Evolutionary conservation across 352 stramenopile genomes (phyloP), one percentile per base, ranked within the genome.

Genomic region (Pythium periplocum): DNA sequence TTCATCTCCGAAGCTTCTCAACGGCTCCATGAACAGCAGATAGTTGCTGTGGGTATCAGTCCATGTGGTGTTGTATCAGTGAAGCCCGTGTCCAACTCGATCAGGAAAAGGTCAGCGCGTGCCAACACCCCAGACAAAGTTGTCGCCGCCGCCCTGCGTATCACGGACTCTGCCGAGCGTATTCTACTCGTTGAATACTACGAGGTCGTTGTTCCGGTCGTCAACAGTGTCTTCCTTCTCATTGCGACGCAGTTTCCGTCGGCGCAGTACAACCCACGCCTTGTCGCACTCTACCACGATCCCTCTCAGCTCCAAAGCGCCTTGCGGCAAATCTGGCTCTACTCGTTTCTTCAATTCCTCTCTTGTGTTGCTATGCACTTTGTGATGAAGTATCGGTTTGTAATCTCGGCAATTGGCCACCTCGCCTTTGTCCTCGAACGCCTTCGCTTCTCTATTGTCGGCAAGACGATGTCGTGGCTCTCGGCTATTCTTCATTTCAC

Each of bases 311-410:
- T 53, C 32, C 8, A 7, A 12, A 5, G 5, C 11, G 35, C 4
- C 6, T 26, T 53, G 10, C 36, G 33, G 4, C 17, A 32, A 12
- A 8, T 53, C 12, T 5, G 26, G 10, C 6, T 53, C 12, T 53
- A 53, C 26, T 41, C 48, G 8, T 41, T 41, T 6, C 48, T 44
- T 8, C 3, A 53, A 35, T 31, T 31, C 4, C 7, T 53, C 34
- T 44, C 9, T 41, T 6, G 41, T 8, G 32, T 53, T 6, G 34
- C 34, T 8, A 63, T 63, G 56, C 35, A 40, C 17, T 3, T 53
- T 2, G 56, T 57, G 10, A 63, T 62, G 55, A 35, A 40, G 30
- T 37, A 45, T 46, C 56, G 56, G 12, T 63, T 45, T 30, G 39
- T 37, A 11, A 39, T 63, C 6, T 57, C 48, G 0, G 36, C 49